Evolutionary conservation across 495 filamentous ascomycete species (phyloP).

Genomic region (Lophiostoma macrostomum): DNA sequence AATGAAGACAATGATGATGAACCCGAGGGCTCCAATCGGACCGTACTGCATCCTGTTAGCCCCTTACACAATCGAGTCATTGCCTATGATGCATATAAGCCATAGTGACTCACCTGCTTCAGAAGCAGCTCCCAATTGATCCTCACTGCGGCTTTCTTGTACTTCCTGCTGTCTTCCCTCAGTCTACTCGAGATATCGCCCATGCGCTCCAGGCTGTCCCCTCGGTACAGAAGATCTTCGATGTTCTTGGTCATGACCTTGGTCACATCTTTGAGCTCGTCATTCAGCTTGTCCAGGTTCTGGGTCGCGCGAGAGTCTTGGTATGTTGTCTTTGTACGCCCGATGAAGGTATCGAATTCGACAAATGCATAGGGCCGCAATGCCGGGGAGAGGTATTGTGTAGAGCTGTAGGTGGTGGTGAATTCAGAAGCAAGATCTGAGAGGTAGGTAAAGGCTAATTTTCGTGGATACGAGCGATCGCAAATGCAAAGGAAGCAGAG

Average conservation of each 20-base stretch:
- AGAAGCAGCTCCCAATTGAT: conserved; percentile 98
- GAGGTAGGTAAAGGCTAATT: conserved; percentile 98
- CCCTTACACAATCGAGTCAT: no score
- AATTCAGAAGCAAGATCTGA: conserved; percentile 87
- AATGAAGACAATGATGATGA: conserved; percentile 79
- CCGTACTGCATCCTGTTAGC: conserved; percentile 61
- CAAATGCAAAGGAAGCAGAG: conserved; percentile 90
- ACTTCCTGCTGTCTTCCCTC: conserved; percentile 90
- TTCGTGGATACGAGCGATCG: conserved; percentile 91
- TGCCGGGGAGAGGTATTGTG: conserved; percentile 67
- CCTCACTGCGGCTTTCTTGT: conserved; percentile 83
- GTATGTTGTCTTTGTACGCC: conserved; percentile 88
- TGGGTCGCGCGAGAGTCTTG: conserved; percentile 82
- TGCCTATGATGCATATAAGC: no score
- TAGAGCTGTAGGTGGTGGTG: conserved; percentile 71
- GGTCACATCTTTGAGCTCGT: conserved; percentile 95
- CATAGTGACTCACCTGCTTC: conserved; percentile 74
- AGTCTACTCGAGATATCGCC: conserved; percentile 85
- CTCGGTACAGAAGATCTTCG: conserved; percentile 92
- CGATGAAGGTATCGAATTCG: conserved; percentile 97
- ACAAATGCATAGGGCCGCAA: conserved; percentile 94
- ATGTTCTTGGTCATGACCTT: conserved; percentile 99
- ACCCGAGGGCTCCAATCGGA: conserved; percentile 72
- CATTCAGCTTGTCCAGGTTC: conserved; percentile 86
- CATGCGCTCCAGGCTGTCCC: conserved; percentile 95